Conservation (phyloP, 192 early-diverging fungal genomes). For the Coemansia aciculifera region DNA sequence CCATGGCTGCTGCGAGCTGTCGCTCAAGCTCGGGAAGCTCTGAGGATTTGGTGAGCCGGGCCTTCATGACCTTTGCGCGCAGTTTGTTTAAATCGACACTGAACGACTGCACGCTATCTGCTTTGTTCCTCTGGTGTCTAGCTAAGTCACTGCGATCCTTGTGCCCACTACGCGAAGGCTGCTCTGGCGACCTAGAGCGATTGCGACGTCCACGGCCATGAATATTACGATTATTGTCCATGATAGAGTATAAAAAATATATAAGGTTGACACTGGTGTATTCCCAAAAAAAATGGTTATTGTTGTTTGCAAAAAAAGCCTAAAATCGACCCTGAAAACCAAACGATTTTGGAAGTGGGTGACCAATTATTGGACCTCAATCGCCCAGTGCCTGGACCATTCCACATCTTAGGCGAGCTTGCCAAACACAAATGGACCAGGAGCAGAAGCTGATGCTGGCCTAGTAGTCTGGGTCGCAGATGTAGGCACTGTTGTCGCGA, state of each 20-base stretch:
- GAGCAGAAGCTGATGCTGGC: too few species aligned
- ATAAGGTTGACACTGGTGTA: neutral
- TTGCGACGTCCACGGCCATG: constrained; percentile 2
- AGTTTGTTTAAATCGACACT: constrained; percentile 79
- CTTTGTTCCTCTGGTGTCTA: neutral
- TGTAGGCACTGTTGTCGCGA: too few species aligned
- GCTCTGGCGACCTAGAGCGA: constrained; percentile 5
- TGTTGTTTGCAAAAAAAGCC: neutral
- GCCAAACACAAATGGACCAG: too few species aligned
- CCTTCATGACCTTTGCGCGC: constrained; percentile 77
- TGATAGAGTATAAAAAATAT: neutral
- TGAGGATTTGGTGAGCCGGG: constrained; percentile 66
- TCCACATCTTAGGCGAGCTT: too few species aligned
- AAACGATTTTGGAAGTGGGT: neutral
- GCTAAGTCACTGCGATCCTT: neutral
- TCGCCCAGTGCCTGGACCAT: too few species aligned
- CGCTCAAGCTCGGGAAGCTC: constrained; percentile 67
- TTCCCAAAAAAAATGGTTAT: neutral
- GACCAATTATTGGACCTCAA: neutral
- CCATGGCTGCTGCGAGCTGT: constrained; percentile 67
- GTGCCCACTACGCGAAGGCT: neutral
- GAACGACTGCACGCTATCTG: constrained; percentile 8
- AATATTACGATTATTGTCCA: neutral
- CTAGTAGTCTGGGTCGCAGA: too few species aligned
- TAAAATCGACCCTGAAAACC: neutral